phyloP scores from a whole-genome alignment of 1,139 yeast species.

The Debaryomyces coudertii region DNA sequence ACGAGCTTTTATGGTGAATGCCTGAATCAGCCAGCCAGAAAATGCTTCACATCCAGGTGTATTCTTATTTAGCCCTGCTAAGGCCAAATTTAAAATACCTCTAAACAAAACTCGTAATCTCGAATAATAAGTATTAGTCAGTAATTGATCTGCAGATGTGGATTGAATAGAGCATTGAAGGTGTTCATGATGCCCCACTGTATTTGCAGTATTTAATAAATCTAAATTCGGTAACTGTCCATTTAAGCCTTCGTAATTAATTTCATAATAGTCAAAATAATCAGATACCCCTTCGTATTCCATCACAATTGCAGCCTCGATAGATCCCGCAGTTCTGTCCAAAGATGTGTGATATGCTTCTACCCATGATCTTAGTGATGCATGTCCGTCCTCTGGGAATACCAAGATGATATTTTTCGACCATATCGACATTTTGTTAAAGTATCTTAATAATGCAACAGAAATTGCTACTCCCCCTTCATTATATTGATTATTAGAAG shows the following conservation, averaged over 20 bases:
- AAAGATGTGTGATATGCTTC: constrained; percentile 88
- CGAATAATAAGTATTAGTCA: constrained; percentile 49
- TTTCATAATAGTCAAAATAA: constrained; percentile 71
- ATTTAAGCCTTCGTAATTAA: constrained; percentile 84
- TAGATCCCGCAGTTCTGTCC: constrained; percentile 91
- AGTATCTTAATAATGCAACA: constrained; percentile 75
- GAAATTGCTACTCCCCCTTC: constrained; percentile 81
- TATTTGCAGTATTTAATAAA: constrained; percentile 76
- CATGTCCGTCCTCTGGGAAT: constrained; percentile 71
- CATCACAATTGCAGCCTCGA: constrained; percentile 86
- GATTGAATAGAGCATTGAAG: constrained; percentile 71
- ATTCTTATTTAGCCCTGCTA: constrained; percentile 64
- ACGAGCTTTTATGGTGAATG: constrained; percentile 75
- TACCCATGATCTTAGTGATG: constrained; percentile 84
- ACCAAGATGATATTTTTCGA: constrained; percentile 90
- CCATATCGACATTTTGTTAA: constrained; percentile 89
- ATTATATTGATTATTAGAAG: constrained; percentile 61
- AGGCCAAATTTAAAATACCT: constrained; percentile 69
- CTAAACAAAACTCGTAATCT: constrained; percentile 62
- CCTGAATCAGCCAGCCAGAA: constrained; percentile 96
- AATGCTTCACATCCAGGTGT: constrained; percentile 84
- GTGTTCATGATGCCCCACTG: constrained; percentile 73
- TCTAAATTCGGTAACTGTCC: constrained; percentile 97
- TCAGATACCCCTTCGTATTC: constrained; percentile 76
- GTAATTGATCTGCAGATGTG: constrained; percentile 49